These are phyloP conservation scores for Nicotiana attenuata DNA, from an alignment of 257 asterid species.

Conservation along the genomic window DNA sequence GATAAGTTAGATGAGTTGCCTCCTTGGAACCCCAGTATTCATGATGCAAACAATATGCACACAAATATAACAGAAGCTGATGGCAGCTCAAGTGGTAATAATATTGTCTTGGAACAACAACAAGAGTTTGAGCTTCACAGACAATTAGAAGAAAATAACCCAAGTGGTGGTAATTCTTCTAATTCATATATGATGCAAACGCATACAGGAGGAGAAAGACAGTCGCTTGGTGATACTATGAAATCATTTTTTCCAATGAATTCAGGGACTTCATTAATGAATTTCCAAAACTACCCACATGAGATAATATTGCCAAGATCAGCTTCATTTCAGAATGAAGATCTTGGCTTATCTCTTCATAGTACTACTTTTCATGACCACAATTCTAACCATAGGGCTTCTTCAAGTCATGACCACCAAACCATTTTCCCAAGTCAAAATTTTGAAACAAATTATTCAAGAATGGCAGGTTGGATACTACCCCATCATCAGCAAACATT, in stretches of 20 bases:
- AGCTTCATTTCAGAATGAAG: constrained; percentile 49
- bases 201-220: constrained; percentile 29
- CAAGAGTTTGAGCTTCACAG: background rate
- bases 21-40: constrained; percentile 67
- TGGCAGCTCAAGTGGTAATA: background rate
- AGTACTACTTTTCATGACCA: constrained; percentile 1
- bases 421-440: constrained; percentile 5
- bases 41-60: no score
- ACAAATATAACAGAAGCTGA: background rate
- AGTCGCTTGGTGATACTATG: constrained; percentile 75
- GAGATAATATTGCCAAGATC: constrained; percentile 52
- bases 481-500: constrained; percentile 13
- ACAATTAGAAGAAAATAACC: constrained; percentile 13
- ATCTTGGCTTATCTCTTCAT: constrained; percentile 30
- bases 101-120: background rate
- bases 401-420: background rate
- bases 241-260: constrained; percentile 80
- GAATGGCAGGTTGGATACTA: constrained; percentile 1
- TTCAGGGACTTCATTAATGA: constrained; percentile 54
- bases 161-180: background rate
- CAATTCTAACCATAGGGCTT: background rate
- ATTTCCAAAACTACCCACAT: constrained; percentile 52
- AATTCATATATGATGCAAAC: background rate
- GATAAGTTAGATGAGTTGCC: constrained; percentile 96
- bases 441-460: constrained; percentile 11